A percentile compares a stretch with the other conserved stretches of the same genome.
These are phyloP conservation scores for Persicaria tinctoria DNA, from an alignment of 148 eudicot genomes.

Conservation along the genomic window DNA sequence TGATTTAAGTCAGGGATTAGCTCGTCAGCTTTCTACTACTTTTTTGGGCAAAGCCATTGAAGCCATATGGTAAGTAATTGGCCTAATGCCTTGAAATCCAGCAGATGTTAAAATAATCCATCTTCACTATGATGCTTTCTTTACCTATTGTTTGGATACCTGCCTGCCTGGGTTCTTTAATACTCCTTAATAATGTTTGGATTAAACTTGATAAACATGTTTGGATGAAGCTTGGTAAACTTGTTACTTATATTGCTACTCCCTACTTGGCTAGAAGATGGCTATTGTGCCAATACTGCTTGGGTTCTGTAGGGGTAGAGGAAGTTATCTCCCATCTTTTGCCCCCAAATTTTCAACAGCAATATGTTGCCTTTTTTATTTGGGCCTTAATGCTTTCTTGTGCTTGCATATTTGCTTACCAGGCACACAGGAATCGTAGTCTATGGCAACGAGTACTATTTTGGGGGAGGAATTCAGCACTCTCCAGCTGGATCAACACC, in stretches of 20 bases:
- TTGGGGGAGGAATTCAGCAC: conserved; percentile 91
- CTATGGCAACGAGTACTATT: conserved; percentile 84
- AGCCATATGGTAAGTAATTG: conserved; percentile 65
- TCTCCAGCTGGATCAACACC: conserved; percentile 61
- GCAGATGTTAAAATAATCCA: not conserved
- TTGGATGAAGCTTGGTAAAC: not conserved
- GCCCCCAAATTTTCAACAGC: not conserved
- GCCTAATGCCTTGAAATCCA: not conserved
- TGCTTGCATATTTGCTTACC: not conserved
- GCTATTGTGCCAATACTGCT: not conserved
- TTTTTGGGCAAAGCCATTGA: conserved; percentile 91
- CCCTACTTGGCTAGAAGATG: not conserved
- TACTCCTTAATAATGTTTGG: not conserved
- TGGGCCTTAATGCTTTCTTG: not conserved
- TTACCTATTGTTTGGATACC: not conserved
- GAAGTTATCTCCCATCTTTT: not conserved
- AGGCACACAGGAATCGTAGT: conserved; percentile 99
- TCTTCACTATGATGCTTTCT: not conserved
- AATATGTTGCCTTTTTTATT: not conserved
- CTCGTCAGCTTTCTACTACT: conserved; percentile 77
- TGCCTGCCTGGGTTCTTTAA: not conserved
- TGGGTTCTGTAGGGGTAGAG: not conserved
- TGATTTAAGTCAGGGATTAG: conserved; percentile 91
- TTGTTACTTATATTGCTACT: not conserved
- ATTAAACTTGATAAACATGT: not conserved